phyloP scores from a whole-genome alignment of 2,329 filamentous ascomycete genomes.

The Talaromyces albobiverticillius region DNA sequence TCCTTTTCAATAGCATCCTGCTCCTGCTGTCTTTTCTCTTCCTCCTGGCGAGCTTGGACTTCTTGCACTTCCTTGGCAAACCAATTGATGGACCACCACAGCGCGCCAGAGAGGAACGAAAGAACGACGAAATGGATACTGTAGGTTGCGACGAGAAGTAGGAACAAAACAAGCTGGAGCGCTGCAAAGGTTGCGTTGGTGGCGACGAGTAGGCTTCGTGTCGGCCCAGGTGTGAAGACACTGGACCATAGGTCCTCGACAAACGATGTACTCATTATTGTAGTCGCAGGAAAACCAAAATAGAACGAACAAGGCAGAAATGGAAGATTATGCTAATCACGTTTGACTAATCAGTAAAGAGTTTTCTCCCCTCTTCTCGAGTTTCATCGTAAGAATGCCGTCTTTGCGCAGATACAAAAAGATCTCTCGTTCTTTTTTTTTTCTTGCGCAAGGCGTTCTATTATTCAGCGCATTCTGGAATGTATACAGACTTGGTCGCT shows the following conservation, averaged over 20 bases:
- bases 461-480: too few relatives aligned
- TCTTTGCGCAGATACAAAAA: background rate
- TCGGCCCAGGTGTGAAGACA: conserved; percentile 89
- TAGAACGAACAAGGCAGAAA: background rate
- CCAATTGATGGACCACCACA: conserved; percentile 98
- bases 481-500: background rate
- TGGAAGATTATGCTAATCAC: conserved; percentile 10
- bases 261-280: conserved; percentile 48
- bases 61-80: conserved; percentile 68
- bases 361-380: background rate
- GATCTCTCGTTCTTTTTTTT: background rate
- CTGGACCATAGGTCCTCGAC: conserved; percentile 81
- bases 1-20: conserved; percentile 15
- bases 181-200: conserved; percentile 86
- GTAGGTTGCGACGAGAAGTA: conserved; percentile 74
- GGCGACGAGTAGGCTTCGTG: conserved; percentile 80
- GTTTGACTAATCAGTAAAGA: background rate
- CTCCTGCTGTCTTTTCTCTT: conserved; percentile 24
- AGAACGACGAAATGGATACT: conserved; percentile 87
- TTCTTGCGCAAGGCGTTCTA: background rate
- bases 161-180: conserved; percentile 74
- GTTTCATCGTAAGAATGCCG: background rate
- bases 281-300: background rate
- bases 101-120: conserved; percentile 71
- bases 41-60: conserved; percentile 48